phyloP scores from a whole-genome alignment of 2,329 filamentous ascomycete genomes.

The Fusarium armeniacum region DNA sequence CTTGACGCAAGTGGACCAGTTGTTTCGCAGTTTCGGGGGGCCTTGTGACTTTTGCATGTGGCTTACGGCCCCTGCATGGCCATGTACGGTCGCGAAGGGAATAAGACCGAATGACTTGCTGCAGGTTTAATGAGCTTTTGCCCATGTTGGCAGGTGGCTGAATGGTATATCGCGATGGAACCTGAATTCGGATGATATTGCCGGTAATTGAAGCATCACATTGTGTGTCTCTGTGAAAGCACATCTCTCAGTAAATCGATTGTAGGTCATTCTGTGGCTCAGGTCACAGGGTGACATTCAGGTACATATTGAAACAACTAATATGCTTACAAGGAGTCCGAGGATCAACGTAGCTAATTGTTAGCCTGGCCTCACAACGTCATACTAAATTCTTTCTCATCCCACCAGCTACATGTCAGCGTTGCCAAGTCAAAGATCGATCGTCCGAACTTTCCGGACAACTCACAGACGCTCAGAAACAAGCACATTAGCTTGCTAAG shows the following conservation, averaged over 20 bases:
- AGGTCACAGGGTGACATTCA: not conserved
- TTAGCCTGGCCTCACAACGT: not conserved
- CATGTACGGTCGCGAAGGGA: not conserved
- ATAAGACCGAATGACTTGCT: slow-evolving; percentile 10
- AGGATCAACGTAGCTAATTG: no score
- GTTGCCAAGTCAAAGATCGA: not conserved
- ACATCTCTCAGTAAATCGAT: rapidly evolving
- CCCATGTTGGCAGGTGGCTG: not conserved
- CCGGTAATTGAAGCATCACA: not conserved
- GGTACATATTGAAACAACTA: not conserved
- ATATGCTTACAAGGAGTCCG: not conserved
- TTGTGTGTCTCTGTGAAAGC: not conserved
- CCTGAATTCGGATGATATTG: not conserved
- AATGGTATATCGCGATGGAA: not conserved
- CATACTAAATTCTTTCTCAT: not conserved
- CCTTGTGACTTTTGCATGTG: slow-evolving; percentile 23
- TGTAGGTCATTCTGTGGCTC: not conserved
- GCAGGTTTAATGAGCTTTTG: slow-evolving; percentile 10
- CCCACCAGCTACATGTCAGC: not conserved
- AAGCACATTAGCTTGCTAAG: not conserved
- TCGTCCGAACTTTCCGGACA: not conserved
- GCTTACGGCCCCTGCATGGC: slow-evolving; percentile 19
- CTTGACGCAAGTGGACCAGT: slow-evolving; percentile 6
- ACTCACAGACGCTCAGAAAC: not conserved
- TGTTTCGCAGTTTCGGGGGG: not conserved